Evolutionary conservation across 1,284 basidiomycete species (phyloP), one percentile per base, ranked within the genome.

Genomic region (Grifola frondosa): DNA sequence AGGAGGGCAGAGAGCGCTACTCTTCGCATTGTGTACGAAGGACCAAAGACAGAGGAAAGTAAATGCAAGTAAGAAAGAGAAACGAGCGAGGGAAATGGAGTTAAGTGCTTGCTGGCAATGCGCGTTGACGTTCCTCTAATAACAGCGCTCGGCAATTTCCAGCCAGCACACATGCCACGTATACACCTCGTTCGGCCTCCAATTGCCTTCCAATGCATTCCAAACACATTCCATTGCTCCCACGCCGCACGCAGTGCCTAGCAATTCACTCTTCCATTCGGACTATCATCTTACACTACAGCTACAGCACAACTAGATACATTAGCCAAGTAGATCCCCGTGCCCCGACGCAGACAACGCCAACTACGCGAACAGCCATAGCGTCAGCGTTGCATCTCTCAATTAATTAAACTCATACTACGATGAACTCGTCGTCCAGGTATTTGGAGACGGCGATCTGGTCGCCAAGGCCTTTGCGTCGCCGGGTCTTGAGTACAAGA

Each of bases 391-490:
- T 62, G 13, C 59, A 65, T 52, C 23, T 33, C 26, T n/a, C 9
- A 23, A 11, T 30, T 13, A 42, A 32, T 19, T 57, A 31, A 38
- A 28, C 17, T 40, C 9, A 43, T 33, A 78, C 84, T 63, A 90
- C 88, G 71, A 90, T 85, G 73, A 90, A 90, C 73, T 95, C 92
- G 60, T 95, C 92, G 65, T 96, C 92, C 60, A 96, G 68, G 68
- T 95, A 96, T 69, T 95, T 95, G 34, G 91, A 91, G 48, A 95
- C 91, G 5, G 92, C 90, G 51, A 95, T 94, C 65, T 91, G 88
- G 65, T 96, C 92, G 29, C 90, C 91, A 36, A 97, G 77, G 17
- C 95, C 95, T 67, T 99, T 99, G 61, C 97, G 78, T 67, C 97
- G 78, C 54, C 97, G 81, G 30, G 95, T 98, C 73, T 99, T 99